Conservation (phyloP, 73 alveolate genomes). For the Paraurostyla sp. region DNA sequence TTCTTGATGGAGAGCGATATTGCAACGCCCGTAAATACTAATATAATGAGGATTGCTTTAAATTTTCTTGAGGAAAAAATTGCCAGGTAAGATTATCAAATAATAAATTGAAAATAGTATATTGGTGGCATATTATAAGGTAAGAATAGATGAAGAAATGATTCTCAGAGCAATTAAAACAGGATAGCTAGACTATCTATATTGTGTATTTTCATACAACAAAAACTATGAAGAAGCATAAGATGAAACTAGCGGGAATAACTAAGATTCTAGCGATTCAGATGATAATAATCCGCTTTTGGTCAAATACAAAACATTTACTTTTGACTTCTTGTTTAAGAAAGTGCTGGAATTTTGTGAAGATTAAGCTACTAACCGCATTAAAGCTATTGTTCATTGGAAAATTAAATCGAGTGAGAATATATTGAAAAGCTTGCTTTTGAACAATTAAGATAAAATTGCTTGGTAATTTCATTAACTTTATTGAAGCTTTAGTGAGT, state of each 20-base stretch:
- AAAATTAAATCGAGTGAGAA: conserved; percentile 37
- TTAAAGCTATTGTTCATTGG: conserved; percentile 54
- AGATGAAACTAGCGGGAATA: background rate
- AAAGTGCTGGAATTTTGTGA: conserved; percentile 48
- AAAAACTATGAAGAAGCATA: conserved; percentile 51
- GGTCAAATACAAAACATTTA: conserved; percentile 15
- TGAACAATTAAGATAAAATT: background rate
- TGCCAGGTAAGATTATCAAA: conserved; percentile 43
- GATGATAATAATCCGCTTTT: background rate
- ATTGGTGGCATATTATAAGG: conserved; percentile 59
- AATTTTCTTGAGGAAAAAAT: conserved; percentile 61
- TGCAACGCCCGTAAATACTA: conserved; percentile 60
- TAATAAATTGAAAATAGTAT: background rate
- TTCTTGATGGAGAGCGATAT: conserved; percentile 21
- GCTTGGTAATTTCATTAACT: background rate
- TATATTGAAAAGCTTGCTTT: conserved; percentile 1
- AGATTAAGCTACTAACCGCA: conserved; percentile 21
- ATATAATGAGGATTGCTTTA: conserved; percentile 61
- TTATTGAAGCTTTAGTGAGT: conserved; percentile 1
- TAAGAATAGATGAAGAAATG: conserved; percentile 47
- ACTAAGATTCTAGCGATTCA: background rate
- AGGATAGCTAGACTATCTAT: conserved; percentile 45
- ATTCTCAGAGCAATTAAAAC: conserved; percentile 64
- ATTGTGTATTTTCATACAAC: conserved; percentile 60
- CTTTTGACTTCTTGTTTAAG: conserved; percentile 38